Evolutionary conservation across 2,329 filamentous ascomycete species (phyloP).

Genomic region (Microcyclospora pomicola): DNA sequence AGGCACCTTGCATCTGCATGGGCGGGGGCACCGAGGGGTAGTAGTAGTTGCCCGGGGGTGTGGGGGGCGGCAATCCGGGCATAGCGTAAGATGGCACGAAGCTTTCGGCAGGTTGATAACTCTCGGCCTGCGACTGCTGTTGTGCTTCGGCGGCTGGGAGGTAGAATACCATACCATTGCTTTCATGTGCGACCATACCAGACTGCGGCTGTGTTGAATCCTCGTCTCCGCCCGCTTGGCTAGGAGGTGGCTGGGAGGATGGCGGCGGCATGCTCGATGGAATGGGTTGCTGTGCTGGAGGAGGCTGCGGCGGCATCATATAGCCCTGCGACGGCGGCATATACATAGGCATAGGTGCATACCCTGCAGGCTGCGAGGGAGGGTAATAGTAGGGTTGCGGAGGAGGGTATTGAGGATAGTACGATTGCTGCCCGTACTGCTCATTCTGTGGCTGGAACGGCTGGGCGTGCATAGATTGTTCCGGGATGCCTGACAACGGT

Average conservation of each 20-base stretch:
- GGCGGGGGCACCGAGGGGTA: constrained; percentile 7
- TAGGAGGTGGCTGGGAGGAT: constrained; percentile 1
- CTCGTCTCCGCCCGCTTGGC: constrained; percentile 5
- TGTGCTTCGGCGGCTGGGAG: constrained; percentile 28
- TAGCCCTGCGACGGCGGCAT: constrained; percentile 17
- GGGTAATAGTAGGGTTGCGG: constrained; percentile 52
- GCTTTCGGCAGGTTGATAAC: constrained; percentile 21
- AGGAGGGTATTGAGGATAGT: constrained; percentile 43
- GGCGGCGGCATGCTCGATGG: neutral
- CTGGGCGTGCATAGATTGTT: constrained; percentile 78
- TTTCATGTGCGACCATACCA: constrained; percentile 64
- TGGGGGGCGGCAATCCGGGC: constrained; percentile 18
- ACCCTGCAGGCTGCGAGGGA: constrained; percentile 28
- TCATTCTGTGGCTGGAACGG: constrained; percentile 62
- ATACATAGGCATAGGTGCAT: constrained; percentile 20
- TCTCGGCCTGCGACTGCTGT: constrained; percentile 12
- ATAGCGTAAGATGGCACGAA: constrained; percentile 22
- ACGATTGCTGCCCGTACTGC: constrained; percentile 42
- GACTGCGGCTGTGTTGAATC: constrained; percentile 28
- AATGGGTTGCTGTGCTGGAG: constrained; percentile 19
- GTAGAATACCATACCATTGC: constrained; percentile 93
- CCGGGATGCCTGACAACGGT: constrained; percentile 80
- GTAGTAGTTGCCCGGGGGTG: constrained; percentile 15
- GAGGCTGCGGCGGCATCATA: constrained; percentile 21
- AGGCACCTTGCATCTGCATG: constrained; percentile 5